Percentiles rank a stretch among this genome's conserved stretches.
phyloP scores from a whole-genome alignment of 1,284 basidiomycete genomes.

The Irpex lacteus region DNA sequence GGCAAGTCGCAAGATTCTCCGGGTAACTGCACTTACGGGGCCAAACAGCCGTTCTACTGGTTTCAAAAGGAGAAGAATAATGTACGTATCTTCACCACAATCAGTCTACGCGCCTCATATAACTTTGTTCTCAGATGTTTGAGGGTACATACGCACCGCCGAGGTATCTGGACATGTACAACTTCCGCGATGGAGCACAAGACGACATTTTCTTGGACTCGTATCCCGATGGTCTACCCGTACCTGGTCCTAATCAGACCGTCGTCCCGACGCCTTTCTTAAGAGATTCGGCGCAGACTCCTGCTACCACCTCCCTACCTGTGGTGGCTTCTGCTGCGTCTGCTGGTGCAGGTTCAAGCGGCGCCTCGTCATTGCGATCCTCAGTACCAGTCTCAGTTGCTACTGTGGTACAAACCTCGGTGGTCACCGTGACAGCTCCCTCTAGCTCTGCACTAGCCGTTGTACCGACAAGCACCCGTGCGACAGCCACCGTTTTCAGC shows the following conservation, averaged over 20 bases:
- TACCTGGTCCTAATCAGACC: slow-evolving; percentile 18
- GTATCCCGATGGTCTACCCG: slow-evolving; percentile 24
- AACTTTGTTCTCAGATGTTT: slow-evolving; percentile 41
- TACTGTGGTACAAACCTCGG: slow-evolving; percentile 4
- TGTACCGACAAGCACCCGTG: not conserved
- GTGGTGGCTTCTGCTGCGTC: not conserved
- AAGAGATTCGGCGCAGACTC: slow-evolving; percentile 13
- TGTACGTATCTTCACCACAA: slow-evolving; percentile 19
- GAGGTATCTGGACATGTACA: slow-evolving; percentile 58
- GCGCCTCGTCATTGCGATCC: not conserved
- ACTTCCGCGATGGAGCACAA: slow-evolving; percentile 59
- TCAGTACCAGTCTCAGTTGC: slow-evolving; percentile 2
- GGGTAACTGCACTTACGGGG: slow-evolving; percentile 63
- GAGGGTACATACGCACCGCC: slow-evolving; percentile 54
- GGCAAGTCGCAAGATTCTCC: slow-evolving; percentile 24
- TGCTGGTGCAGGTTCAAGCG: not conserved
- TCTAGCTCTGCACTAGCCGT: not conserved
- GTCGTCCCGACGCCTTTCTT: slow-evolving; percentile 16
- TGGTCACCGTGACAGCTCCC: slow-evolving; percentile 4
- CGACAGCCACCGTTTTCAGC: slow-evolving; percentile 5
- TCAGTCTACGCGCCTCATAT: not conserved
- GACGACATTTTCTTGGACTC: slow-evolving; percentile 61
- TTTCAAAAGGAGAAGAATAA: slow-evolving; percentile 43
- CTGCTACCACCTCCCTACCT: slow-evolving; percentile 15
- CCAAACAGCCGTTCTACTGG: slow-evolving; percentile 70